These are phyloP conservation scores for Trichoderma gracile DNA, from an alignment of 2,329 filamentous ascomycete genomes.

Conservation along the genomic window DNA sequence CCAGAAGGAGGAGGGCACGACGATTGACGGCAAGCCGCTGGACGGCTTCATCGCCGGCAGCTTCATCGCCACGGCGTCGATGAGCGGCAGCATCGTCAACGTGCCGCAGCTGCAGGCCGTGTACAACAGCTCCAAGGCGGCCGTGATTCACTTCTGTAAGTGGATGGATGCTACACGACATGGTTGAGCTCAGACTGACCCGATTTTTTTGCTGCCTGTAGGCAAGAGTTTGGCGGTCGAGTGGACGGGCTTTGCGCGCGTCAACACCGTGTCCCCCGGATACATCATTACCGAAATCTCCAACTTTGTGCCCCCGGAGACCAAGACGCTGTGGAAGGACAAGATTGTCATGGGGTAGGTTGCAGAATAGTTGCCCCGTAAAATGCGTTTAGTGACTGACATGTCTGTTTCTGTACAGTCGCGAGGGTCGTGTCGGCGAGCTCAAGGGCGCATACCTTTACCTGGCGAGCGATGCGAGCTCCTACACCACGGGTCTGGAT, in stretches of 20 bases:
- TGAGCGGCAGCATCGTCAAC: constrained; percentile 77
- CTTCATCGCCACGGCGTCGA: constrained; percentile 77
- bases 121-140: constrained; percentile 74
- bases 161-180: no score
- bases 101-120: constrained; percentile 72
- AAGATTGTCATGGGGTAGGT: constrained; percentile 75
- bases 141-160: constrained; percentile 58
- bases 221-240: constrained; percentile 72
- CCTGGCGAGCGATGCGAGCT: constrained; percentile 77
- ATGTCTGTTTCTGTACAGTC: constrained; percentile 40
- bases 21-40: constrained; percentile 61
- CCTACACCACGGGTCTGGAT: constrained; percentile 75
- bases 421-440: constrained; percentile 72
- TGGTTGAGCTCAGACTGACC: no score
- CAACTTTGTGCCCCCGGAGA: constrained; percentile 63
- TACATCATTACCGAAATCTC: constrained; percentile 76
- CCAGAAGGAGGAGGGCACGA: constrained; percentile 68
- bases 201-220: constrained; percentile 32
- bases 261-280: constrained; percentile 72
- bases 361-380: not conserved
- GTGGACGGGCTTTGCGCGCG: constrained; percentile 73
- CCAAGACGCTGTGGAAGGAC: constrained; percentile 71
- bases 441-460: constrained; percentile 83
- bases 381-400: not conserved
- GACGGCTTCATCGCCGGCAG: constrained; percentile 63